phyloP scores from a whole-genome alignment of 148 eudicot species.

The Spergularia marina region DNA sequence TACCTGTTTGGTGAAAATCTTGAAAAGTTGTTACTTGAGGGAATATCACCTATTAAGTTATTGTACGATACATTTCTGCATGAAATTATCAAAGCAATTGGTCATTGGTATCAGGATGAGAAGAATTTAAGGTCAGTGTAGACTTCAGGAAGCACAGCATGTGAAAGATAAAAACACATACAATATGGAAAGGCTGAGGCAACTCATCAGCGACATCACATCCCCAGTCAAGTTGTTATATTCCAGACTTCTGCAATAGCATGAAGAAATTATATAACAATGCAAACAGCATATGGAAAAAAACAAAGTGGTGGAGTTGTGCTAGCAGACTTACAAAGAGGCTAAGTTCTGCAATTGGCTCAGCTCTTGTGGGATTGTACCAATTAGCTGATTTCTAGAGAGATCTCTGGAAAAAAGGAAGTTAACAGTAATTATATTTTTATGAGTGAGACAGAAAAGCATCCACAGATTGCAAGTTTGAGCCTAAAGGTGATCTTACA shows the following conservation, averaged over 20 bases:
- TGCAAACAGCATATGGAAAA: not conserved
- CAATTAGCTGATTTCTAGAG: slow-evolving; percentile 69
- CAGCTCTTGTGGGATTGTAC: slow-evolving; percentile 77
- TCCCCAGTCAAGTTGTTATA: slow-evolving; percentile 90
- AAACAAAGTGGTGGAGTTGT: not conserved
- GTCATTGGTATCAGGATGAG: not conserved
- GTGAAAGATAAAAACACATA: slow-evolving; percentile 33
- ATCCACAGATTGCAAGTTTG: not conserved
- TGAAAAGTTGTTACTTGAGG: slow-evolving; percentile 81
- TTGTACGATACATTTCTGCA: slow-evolving; percentile 92
- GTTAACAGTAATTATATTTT: not conserved
- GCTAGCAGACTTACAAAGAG: slow-evolving; percentile 58
- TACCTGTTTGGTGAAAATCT: slow-evolving; percentile 89
- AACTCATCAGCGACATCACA: slow-evolving; percentile 56
- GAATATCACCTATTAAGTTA: slow-evolving; percentile 69
- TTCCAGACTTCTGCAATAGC: slow-evolving; percentile 65
- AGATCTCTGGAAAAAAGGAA: slow-evolving; percentile 58
- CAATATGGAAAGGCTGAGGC: slow-evolving; percentile 76
- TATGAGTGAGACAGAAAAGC: not conserved
- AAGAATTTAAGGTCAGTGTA: not conserved
- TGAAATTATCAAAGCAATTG: not conserved
- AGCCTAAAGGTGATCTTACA: slow-evolving; percentile 38
- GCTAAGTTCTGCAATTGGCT: slow-evolving; percentile 80
- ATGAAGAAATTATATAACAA: not conserved
- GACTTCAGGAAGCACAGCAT: not conserved